Percentiles rank a stretch among this genome's conserved stretches.
Conservation (phyloP, 1,284 basidiomycete genomes). For the Xerocomus minutiporus region DNA sequence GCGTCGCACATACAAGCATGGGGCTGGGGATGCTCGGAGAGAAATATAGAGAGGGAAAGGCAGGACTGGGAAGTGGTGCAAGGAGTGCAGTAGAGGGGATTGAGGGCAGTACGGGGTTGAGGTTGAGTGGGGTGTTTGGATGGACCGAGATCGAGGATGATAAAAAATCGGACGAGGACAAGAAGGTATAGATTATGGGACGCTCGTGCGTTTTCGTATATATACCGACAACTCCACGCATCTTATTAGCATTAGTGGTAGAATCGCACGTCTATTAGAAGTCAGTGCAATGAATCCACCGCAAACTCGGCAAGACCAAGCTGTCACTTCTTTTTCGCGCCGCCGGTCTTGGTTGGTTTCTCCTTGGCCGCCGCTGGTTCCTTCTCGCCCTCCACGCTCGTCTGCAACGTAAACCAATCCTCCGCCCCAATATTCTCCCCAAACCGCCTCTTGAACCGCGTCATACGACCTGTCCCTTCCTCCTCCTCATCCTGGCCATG, state of each 20-base stretch:
- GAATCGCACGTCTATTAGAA: too few species aligned
- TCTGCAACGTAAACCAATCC: constrained; percentile 30
- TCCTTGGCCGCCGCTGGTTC: constrained; percentile 31
- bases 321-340: constrained; percentile 20
- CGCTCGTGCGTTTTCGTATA: not conserved
- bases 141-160: constrained; percentile 12
- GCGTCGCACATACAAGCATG: constrained; percentile 60
- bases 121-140: constrained; percentile 60
- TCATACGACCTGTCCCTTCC: constrained; percentile 68
- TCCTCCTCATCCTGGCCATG: constrained; percentile 65
- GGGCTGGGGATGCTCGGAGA: constrained; percentile 50
- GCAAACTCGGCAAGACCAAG: not conserved
- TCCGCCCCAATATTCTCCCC: constrained; percentile 51
- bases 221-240: not conserved
- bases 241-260: not conserved
- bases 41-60: constrained; percentile 37
- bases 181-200: constrained; percentile 14
- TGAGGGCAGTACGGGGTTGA: constrained; percentile 70
- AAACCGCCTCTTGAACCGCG: constrained; percentile 75
- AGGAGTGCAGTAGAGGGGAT: constrained; percentile 50
- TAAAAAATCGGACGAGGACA: constrained; percentile 16
- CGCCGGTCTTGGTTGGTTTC: constrained; percentile 11
- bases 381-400: constrained; percentile 22
- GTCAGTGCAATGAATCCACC: not conserved
- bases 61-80: constrained; percentile 45